These are phyloP conservation scores for Nicotiana obtusifolia DNA, from an alignment of 257 asterid genomes.

Conservation along the genomic window DNA sequence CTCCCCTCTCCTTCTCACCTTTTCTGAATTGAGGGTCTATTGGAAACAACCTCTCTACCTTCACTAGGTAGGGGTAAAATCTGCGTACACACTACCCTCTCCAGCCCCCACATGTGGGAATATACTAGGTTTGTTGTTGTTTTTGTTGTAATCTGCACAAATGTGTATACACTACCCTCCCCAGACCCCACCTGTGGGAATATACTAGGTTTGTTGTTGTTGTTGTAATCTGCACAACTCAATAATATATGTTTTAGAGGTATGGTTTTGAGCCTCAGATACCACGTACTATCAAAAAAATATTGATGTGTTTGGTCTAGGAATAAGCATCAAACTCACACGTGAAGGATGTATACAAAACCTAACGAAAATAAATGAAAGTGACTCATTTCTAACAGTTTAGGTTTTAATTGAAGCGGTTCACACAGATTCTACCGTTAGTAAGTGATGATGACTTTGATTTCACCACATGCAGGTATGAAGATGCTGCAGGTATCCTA, in stretches of 20 bases:
- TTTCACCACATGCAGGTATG: constrained; percentile 48
- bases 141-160: background rate
- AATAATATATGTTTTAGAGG: background rate
- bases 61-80: no score
- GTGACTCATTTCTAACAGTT: background rate
- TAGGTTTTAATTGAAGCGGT: background rate
- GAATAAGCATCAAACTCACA: background rate
- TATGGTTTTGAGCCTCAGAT: background rate
- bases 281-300: background rate
- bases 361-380: background rate
- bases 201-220: no score
- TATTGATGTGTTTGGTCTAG: background rate
- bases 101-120: no score
- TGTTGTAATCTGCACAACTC: background rate
- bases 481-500: constrained; percentile 78
- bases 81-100: no score
- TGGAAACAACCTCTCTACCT: no score
- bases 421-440: background rate
- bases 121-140: no score
- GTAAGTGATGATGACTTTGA: constrained; percentile 10
- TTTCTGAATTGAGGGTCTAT: no score
- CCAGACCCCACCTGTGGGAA: no score
- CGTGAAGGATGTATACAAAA: background rate
- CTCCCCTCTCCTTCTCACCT: no score
- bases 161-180: no score